Percentiles rank a stretch among this genome's conserved stretches.
phyloP scores from a whole-genome alignment of 257 asterid genomes.

The Nicotiana sylvestris region DNA sequence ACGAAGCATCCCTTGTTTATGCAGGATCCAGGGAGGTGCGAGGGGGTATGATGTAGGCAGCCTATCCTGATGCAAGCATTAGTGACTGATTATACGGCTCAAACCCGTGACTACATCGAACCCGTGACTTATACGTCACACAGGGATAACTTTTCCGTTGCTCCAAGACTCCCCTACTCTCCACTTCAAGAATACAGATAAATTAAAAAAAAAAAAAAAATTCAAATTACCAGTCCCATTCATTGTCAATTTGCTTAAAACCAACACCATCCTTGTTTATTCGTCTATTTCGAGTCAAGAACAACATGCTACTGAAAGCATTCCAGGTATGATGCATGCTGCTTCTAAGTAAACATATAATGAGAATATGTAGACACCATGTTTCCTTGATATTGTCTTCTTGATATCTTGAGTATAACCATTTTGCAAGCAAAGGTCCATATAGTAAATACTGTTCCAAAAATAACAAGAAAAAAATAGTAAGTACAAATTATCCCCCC shows the following conservation, averaged over 20 bases:
- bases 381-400: constrained; percentile 32
- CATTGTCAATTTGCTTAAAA: constrained; percentile 81
- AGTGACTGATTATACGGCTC: background rate
- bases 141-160: too few relatives aligned
- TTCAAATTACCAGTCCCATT: constrained; percentile 68
- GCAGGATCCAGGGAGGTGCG: background rate
- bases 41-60: background rate
- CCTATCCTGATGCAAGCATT: background rate
- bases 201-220: background rate
- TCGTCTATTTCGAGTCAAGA: constrained; percentile 57
- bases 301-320: constrained; percentile 61
- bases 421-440: constrained; percentile 58
- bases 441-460: constrained; percentile 49
- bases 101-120: too few relatives aligned
- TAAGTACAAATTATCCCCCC: background rate
- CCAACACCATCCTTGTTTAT: constrained; percentile 66
- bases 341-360: constrained; percentile 51
- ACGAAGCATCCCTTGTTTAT: background rate
- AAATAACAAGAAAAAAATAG: background rate
- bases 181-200: background rate
- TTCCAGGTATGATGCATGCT: constrained; percentile 41
- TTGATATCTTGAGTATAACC: constrained; percentile 42
- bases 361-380: constrained; percentile 60
- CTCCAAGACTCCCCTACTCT: too few relatives aligned
- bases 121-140: too few relatives aligned